Evolutionary conservation across 305 asterid species (phyloP).

Genomic region (Fraxinus dipetala): DNA sequence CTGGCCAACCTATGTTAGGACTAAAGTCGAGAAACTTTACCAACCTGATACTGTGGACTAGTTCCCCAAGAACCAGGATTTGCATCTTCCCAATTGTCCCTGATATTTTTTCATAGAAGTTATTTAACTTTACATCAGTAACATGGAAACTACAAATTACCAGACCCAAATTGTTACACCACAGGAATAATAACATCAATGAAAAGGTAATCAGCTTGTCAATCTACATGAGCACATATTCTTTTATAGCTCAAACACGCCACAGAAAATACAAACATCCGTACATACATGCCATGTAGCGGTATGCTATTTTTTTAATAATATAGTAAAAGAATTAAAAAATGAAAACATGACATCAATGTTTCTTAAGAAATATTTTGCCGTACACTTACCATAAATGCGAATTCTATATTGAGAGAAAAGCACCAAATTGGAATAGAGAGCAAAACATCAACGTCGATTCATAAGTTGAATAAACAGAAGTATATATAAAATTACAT

Average conservation of each 20-base stretch:
- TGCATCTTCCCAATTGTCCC: conserved; percentile 97
- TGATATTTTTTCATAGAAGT: conserved; percentile 28
- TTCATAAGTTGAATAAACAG: neutral
- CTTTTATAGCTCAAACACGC: neutral
- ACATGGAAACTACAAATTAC: neutral
- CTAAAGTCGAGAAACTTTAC: conserved; percentile 1
- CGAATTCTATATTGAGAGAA: neutral
- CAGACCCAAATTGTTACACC: neutral
- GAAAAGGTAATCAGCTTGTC: neutral
- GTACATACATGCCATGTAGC: neutral
- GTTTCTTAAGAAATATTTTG: neutral
- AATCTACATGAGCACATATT: neutral
- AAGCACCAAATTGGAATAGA: neutral
- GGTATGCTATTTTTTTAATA: neutral
- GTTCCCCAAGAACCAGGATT: conserved; percentile 98
- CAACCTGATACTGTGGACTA: conserved; percentile 93
- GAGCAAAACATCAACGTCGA: neutral
- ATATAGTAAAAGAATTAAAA: neutral
- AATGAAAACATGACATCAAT: neutral
- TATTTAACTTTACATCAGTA: conserved; percentile 14
- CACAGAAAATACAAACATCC: neutral
- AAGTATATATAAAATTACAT: neutral
- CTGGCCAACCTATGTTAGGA: neutral
- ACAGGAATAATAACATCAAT: neutral
- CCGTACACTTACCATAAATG: neutral